These are phyloP conservation scores for Arctium lappa DNA, from an alignment of 129 eudicot genomes.

Conservation along the genomic window DNA sequence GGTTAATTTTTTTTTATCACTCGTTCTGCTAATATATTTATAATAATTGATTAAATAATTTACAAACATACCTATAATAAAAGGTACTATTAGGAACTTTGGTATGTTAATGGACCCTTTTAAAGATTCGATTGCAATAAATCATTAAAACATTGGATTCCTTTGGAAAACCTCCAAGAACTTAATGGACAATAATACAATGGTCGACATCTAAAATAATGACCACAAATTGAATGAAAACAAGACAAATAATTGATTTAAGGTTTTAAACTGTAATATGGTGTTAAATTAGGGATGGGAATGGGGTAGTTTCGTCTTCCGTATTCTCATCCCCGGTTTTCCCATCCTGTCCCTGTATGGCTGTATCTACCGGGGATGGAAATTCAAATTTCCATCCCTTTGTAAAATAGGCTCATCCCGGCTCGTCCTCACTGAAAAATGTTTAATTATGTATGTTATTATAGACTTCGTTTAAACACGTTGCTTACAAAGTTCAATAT, in stretches of 20 bases:
- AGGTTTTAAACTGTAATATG: not conserved
- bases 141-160: constrained; percentile 23
- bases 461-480: not conserved
- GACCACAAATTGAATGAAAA: not conserved
- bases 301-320: not conserved
- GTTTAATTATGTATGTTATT: too few species aligned
- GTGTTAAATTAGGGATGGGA: not conserved
- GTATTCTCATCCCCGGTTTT: not conserved
- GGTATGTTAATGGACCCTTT: constrained; percentile 10
- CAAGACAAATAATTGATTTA: not conserved
- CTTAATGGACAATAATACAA: constrained; percentile 17
- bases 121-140: constrained; percentile 7
- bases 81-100: constrained; percentile 15
- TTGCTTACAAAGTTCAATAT: too few species aligned
- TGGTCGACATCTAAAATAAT: constrained; percentile 5
- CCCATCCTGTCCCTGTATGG: not conserved
- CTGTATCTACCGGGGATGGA: not conserved
- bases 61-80: not conserved
- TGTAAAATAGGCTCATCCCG: not conserved
- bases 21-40: not conserved
- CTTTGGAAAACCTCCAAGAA: constrained; percentile 18
- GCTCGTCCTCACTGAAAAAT: not conserved
- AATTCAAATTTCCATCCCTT: not conserved
- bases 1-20: not conserved
- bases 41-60: not conserved